A percentile compares a stretch with the other conserved stretches of the same genome.
Conservation (phyloP, 345 rosid species). For the Eucalyptus melliodora region DNA sequence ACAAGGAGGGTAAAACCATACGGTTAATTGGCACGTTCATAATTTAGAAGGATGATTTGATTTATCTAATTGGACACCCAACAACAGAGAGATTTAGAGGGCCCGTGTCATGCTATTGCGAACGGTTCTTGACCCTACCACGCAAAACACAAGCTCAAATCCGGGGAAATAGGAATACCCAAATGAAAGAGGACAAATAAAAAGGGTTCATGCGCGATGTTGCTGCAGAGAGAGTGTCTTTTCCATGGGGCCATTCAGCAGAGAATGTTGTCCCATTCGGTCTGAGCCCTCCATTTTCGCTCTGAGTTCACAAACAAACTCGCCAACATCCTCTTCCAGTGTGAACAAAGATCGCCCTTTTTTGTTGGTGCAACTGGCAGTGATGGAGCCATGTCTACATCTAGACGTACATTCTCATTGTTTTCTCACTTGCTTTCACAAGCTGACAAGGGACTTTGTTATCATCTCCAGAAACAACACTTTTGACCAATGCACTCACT, state of each 20-base stretch:
- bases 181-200: neutral
- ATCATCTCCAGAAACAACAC: constrained; percentile 1
- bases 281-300: neutral
- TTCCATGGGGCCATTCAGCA: neutral
- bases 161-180: neutral
- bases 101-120: neutral
- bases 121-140: neutral
- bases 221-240: neutral
- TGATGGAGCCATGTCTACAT: neutral
- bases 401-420: neutral
- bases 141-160: neutral
- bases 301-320: neutral
- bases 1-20: neutral
- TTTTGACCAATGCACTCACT: constrained; percentile 2
- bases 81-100: neutral
- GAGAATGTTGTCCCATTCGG: neutral
- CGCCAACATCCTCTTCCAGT: neutral
- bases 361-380: neutral
- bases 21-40: neutral
- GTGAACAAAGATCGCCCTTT: neutral
- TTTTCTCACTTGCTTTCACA: neutral
- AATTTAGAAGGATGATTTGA: neutral
- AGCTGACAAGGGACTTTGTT: neutral
- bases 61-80: neutral
- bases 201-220: neutral